These are phyloP conservation scores for Ascosphaera acerosa DNA, from an alignment of 2,329 filamentous ascomycete species.

Conservation along the genomic window DNA sequence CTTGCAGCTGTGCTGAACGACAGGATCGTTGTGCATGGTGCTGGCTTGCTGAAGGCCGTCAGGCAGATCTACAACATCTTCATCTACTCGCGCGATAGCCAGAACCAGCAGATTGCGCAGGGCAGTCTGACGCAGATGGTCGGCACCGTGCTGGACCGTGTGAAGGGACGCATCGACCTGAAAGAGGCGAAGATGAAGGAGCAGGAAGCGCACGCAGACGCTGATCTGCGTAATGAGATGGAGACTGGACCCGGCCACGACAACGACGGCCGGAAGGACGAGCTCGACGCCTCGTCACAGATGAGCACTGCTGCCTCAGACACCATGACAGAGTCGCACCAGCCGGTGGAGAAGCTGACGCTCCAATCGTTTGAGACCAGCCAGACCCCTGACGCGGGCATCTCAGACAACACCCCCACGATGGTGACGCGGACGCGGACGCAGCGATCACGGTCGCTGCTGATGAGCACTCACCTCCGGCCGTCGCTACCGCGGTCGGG, in stretches of 20 bases:
- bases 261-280: slow-evolving; percentile 8
- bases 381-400: slow-evolving; percentile 37
- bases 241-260: slow-evolving; percentile 6
- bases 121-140: slow-evolving; percentile 97
- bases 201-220: slow-evolving; percentile 11
- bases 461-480: slow-evolving; percentile 8
- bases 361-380: slow-evolving; percentile 42
- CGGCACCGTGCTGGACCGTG: slow-evolving; percentile 86
- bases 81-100: slow-evolving; percentile 71
- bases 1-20: slow-evolving; percentile 90
- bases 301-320: slow-evolving; percentile 10
- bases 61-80: slow-evolving; percentile 99
- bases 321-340: slow-evolving; percentile 25
- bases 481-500: slow-evolving; percentile 14
- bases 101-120: slow-evolving; percentile 92
- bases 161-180: slow-evolving; percentile 62
- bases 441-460: slow-evolving; percentile 15
- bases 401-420: slow-evolving; percentile 41
- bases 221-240: slow-evolving; percentile 5
- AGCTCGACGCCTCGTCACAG: slow-evolving; percentile 10
- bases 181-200: slow-evolving; percentile 48
- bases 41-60: slow-evolving; percentile 84
- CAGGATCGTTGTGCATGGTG: slow-evolving; percentile 95
- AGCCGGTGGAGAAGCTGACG: slow-evolving; percentile 33
- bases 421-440: slow-evolving; percentile 35